Evolutionary conservation across 1,139 yeast species (phyloP).

Genomic region (Meyerozyma athensensis): DNA sequence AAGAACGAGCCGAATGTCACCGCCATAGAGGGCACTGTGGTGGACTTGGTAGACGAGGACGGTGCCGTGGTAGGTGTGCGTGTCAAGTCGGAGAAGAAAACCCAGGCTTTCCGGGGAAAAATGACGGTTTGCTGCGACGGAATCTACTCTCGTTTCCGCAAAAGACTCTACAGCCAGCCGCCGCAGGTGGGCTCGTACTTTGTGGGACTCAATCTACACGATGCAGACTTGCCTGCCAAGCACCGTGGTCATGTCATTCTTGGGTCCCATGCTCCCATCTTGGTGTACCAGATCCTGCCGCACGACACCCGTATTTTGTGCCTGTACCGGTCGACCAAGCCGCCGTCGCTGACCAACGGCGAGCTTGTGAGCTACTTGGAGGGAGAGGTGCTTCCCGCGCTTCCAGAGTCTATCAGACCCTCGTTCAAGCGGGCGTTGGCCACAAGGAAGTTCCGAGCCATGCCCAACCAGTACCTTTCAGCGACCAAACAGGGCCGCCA

Average conservation of each 20-base stretch:
- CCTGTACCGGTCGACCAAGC: constrained; percentile 69
- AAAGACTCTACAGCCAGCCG: constrained; percentile 53
- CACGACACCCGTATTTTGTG: constrained; percentile 84
- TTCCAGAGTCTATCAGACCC: constrained; percentile 64
- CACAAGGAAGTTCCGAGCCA: constrained; percentile 58
- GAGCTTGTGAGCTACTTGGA: constrained; percentile 60
- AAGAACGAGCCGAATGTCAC: constrained; percentile 65
- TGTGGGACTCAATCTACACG: constrained; percentile 70
- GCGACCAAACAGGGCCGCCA: constrained; percentile 60
- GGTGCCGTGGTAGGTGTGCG: constrained; percentile 65
- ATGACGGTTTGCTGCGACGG: constrained; percentile 88
- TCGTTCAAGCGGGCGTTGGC: constrained; percentile 50
- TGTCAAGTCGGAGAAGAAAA: constrained; percentile 28
- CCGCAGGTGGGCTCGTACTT: constrained; percentile 80
- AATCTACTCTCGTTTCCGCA: constrained; percentile 88
- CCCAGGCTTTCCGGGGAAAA: constrained; percentile 44
- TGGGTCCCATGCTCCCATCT: constrained; percentile 82
- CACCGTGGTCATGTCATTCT: constrained; percentile 87
- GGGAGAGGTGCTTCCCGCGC: constrained; percentile 55
- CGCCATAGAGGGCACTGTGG: constrained; percentile 77
- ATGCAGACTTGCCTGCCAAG: constrained; percentile 69
- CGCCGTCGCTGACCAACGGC: constrained; percentile 63
- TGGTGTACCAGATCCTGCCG: constrained; percentile 82
- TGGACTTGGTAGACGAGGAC: constrained; percentile 47
- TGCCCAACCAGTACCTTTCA: constrained; percentile 92